Evolutionary conservation across 1,284 basidiomycete species (phyloP).

Genomic region (Rhodotorula sp.): DNA sequence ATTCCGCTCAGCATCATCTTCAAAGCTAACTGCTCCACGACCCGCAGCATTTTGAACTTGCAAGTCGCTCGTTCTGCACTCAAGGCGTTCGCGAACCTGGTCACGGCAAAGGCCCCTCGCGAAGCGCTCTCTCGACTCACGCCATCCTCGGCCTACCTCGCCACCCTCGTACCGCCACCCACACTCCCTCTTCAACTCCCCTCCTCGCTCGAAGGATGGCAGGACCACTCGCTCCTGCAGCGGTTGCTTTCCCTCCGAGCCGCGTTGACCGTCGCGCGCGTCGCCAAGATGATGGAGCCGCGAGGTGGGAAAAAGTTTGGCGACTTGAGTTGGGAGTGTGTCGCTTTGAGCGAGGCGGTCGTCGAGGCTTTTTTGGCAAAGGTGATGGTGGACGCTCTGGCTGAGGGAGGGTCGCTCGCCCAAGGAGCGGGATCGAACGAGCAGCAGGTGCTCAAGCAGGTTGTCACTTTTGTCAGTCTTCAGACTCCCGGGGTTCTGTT

Average conservation of each 20-base stretch:
- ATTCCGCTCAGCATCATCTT: not conserved
- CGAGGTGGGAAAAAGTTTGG: conserved; percentile 46
- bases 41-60: conserved; percentile 60
- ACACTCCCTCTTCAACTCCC: conserved; percentile 25
- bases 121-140: conserved; percentile 56
- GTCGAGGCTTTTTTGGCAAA: conserved; percentile 66
- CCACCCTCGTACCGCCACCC: conserved; percentile 47
- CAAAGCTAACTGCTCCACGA: not conserved
- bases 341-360: conserved; percentile 62
- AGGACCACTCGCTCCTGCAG: conserved; percentile 3
- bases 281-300: conserved; percentile 48
- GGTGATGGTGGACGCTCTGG: conserved; percentile 58
- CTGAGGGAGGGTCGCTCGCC: conserved; percentile 45
- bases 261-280: conserved; percentile 59
- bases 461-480: conserved; percentile 60
- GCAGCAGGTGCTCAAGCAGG: conserved; percentile 50
- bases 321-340: conserved; percentile 49
- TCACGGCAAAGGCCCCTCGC: conserved; percentile 33
- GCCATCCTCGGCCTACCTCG: conserved; percentile 55
- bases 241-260: conserved; percentile 52
- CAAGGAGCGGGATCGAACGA: conserved; percentile 43
- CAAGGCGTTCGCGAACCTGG: conserved; percentile 58
- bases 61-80: conserved; percentile 70
- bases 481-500: not conserved
- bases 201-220: not conserved